Percentiles rank a stretch among this genome's conserved stretches.
These are phyloP conservation scores for Heterobasidion occidentale DNA, from an alignment of 1,284 basidiomycete species.

Conservation along the genomic window DNA sequence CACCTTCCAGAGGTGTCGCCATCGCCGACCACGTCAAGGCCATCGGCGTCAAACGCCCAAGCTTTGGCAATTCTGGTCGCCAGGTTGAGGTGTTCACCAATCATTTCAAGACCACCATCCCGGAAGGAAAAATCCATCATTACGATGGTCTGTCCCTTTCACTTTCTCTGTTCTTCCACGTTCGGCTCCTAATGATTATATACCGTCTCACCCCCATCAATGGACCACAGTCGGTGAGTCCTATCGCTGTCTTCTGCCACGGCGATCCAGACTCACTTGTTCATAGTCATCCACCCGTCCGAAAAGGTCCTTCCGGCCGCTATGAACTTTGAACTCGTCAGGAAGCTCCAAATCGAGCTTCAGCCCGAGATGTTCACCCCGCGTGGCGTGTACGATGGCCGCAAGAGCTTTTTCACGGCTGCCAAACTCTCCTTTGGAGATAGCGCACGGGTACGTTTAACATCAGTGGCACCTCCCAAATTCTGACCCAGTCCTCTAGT, in stretches of 20 bases:
- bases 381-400: constrained; percentile 64
- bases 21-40: constrained; percentile 35
- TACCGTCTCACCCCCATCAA: not conserved
- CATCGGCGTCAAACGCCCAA: constrained; percentile 58
- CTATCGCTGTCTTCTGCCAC: not conserved
- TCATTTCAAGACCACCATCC: constrained; percentile 52
- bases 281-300: constrained; percentile 48
- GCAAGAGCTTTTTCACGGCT: constrained; percentile 67
- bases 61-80: constrained; percentile 50
- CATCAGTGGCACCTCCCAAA: not conserved
- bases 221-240: constrained; percentile 47
- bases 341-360: constrained; percentile 43
- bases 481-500: constrained; percentile 28
- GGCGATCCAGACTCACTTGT: not conserved
- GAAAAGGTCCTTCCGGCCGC: constrained; percentile 60
- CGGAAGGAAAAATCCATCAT: constrained; percentile 57
- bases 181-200: not conserved
- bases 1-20: constrained; percentile 10
- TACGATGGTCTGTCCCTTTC: constrained; percentile 53
- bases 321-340: constrained; percentile 61
- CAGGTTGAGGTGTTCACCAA: constrained; percentile 51
- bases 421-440: constrained; percentile 49
- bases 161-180: not conserved
- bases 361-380: constrained; percentile 58
- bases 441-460: constrained; percentile 13